Percentiles rank a stretch among this genome's conserved stretches.
Conservation (phyloP, 164 flowering plant genomes). For the Kingdonia uniflora region DNA sequence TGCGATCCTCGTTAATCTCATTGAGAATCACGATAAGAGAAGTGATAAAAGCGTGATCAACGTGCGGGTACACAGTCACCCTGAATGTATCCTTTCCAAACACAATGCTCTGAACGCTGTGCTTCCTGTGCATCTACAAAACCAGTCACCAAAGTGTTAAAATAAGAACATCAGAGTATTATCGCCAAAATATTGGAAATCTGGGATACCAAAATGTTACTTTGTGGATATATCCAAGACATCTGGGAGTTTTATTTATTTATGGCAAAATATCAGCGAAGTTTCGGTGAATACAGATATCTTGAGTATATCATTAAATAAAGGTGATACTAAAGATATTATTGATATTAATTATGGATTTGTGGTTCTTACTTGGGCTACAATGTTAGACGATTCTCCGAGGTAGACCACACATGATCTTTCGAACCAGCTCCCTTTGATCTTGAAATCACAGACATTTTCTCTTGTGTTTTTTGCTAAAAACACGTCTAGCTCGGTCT, state of each 20-base stretch:
- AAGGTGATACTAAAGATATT: no score
- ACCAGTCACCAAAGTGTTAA: no score
- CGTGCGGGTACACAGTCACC: slow-evolving; percentile 19
- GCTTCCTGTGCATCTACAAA: slow-evolving; percentile 23
- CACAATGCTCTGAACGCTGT: slow-evolving; percentile 12
- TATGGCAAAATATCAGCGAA: no score
- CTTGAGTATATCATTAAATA: no score
- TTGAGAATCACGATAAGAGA: slow-evolving; percentile 25
- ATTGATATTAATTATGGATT: no score
- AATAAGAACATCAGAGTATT: no score
- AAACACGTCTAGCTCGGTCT: slow-evolving; percentile 22
- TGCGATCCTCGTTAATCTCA: slow-evolving; percentile 14
- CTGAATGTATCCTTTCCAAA: slow-evolving; percentile 21
- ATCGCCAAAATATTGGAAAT: no score
- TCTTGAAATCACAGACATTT: slow-evolving; percentile 33
- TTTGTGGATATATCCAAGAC: no score
- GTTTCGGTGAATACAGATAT: no score
- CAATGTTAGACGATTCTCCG: slow-evolving; percentile 13
- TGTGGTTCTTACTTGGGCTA: no score
- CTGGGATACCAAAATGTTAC: no score
- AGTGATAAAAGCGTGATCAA: slow-evolving; percentile 24
- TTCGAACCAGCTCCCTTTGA: slow-evolving; percentile 26
- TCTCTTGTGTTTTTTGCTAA: slow-evolving; percentile 19
- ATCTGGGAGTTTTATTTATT: no score
- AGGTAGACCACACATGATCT: slow-evolving; percentile 22